Percentiles rank a stretch among this genome's conserved stretches.
These are phyloP conservation scores for Cercospora citrullina DNA, from an alignment of 2,329 filamentous ascomycete genomes.

Conservation along the genomic window DNA sequence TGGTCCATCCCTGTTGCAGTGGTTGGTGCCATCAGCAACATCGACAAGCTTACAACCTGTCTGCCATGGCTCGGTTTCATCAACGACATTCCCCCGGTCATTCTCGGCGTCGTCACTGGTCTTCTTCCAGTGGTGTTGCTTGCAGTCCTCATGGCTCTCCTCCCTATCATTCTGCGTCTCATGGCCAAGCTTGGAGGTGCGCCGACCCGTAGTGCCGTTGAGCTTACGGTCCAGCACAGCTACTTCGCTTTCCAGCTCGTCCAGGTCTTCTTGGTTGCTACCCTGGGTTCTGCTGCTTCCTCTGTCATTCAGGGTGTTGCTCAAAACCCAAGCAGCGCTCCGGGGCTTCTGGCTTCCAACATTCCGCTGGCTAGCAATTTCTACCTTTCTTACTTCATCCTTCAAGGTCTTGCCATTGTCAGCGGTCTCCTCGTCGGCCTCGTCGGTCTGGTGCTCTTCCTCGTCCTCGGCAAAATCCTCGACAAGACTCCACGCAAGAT, in stretches of 20 bases:
- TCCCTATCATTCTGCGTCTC: conserved; percentile 78
- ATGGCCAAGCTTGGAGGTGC: conserved; percentile 79
- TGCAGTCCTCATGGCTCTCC: conserved; percentile 79
- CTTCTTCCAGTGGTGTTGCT: conserved; percentile 78
- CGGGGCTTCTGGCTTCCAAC: conserved; percentile 36
- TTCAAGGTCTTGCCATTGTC: conserved; percentile 83
- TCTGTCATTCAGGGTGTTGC: conserved; percentile 68
- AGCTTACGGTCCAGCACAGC: conserved; percentile 84
- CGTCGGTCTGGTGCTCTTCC: conserved; percentile 70
- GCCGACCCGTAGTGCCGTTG: conserved; percentile 75
- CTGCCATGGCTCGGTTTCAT: conserved; percentile 71
- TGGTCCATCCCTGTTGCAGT: conserved; percentile 77
- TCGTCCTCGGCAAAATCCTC: conserved; percentile 71
- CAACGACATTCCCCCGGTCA: conserved; percentile 64
- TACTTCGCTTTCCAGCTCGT: conserved; percentile 91
- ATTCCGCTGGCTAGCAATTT: conserved; percentile 87
- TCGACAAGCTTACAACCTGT: conserved; percentile 57
- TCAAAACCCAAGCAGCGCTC: conserved; percentile 49
- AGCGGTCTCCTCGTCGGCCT: conserved; percentile 73
- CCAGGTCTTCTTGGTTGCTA: conserved; percentile 88
- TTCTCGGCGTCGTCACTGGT: conserved; percentile 81
- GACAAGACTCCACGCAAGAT: conserved; percentile 77
- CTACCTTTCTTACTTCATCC: conserved; percentile 91
- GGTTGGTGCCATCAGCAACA: conserved; percentile 83
- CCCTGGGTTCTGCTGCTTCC: conserved; percentile 76